Evolutionary conservation across 371 early-diverging fungal genomes (phyloP).

Genomic region (Mucor racemosus): DNA sequence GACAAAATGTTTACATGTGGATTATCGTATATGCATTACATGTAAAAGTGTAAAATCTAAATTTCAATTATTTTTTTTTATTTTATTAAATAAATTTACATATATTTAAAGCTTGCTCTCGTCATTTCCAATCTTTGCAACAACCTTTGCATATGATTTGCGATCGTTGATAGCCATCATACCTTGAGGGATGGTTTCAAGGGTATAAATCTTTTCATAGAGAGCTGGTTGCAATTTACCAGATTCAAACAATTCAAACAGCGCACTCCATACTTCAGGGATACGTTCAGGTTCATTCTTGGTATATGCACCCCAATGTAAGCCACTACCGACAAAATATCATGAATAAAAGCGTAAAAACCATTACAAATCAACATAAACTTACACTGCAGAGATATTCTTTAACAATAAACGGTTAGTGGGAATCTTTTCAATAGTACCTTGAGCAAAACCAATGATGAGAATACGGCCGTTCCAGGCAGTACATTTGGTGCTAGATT

Average conservation of each 20-base stretch:
- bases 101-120: constrained; percentile 58
- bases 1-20: not conserved
- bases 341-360: not conserved
- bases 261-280: constrained; percentile 72
- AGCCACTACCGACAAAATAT: constrained; percentile 30
- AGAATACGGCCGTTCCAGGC: constrained; percentile 88
- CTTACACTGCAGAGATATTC: constrained; percentile 68
- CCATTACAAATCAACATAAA: not conserved
- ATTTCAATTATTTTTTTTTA: not conserved
- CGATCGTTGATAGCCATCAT: constrained; percentile 73
- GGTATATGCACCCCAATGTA: constrained; percentile 81
- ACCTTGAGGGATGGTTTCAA: constrained; percentile 71
- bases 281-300: constrained; percentile 68
- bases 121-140: constrained; percentile 49
- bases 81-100: constrained; percentile 25
- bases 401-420: constrained; percentile 85
- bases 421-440: constrained; percentile 81
- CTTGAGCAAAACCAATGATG: constrained; percentile 88
- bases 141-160: constrained; percentile 83
- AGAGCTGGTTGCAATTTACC: constrained; percentile 72
- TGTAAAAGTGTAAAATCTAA: not conserved
- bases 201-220: constrained; percentile 70
- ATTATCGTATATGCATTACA: constrained; percentile 4
- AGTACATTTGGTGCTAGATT: constrained; percentile 65
- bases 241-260: constrained; percentile 70